phyloP scores from a whole-genome alignment of 257 asterid species.

The Solanum pinnatisectum region DNA sequence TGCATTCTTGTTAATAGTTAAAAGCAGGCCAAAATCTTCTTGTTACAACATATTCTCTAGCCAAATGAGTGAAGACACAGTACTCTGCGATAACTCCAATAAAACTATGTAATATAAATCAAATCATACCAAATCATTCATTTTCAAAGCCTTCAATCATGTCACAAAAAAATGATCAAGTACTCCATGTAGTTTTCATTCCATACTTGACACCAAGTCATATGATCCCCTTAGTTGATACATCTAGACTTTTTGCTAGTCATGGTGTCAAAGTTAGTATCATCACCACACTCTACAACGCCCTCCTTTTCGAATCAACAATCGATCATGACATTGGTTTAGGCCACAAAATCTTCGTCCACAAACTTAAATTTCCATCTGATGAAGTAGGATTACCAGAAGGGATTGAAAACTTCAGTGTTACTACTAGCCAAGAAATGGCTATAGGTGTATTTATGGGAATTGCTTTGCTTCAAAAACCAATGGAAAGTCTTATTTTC shows the following conservation, averaged over 20 bases:
- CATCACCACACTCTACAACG: conserved; percentile 12
- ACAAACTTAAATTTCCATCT: conserved; percentile 7
- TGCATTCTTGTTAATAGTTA: background rate
- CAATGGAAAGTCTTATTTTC: background rate
- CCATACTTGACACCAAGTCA: conserved; percentile 22
- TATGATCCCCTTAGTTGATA: conserved; percentile 17
- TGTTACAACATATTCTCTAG: background rate
- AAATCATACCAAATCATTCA: background rate
- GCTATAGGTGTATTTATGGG: background rate
- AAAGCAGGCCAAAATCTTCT: background rate
- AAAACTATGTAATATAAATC: background rate
- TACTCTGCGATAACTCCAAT: background rate
- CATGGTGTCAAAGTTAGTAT: conserved; percentile 18
- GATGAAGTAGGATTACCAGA: conserved; percentile 21
- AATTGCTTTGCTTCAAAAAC: conserved; percentile 3
- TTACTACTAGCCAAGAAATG: conserved; percentile 1
- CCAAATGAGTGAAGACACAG: background rate
- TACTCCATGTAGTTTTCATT: conserved; percentile 16
- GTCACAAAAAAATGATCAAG: background rate
- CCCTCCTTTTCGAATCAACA: conserved; percentile 3
- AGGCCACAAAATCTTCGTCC: conserved; percentile 11
- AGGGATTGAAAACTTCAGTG: conserved; percentile 12
- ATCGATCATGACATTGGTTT: background rate
- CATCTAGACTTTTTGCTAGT: conserved; percentile 18
- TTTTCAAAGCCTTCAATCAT: background rate